A percentile compares a stretch with the other conserved stretches of the same genome.
These are phyloP conservation scores for Colletotrichum eremochloae DNA, from an alignment of 2,329 filamentous ascomycete species.

Conservation along the genomic window DNA sequence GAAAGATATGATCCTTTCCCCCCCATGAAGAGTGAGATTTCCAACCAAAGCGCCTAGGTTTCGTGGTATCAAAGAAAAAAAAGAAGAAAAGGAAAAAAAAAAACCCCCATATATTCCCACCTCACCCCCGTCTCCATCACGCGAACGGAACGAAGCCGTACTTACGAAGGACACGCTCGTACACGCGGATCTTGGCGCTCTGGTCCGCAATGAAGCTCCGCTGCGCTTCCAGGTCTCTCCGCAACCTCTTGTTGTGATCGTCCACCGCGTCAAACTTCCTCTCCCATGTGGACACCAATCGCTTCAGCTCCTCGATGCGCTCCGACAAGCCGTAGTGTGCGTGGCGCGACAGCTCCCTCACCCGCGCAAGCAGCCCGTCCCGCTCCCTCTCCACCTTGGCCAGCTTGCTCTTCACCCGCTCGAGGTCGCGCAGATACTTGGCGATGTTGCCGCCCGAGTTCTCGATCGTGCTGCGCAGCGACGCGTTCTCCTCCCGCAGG, in stretches of 20 bases:
- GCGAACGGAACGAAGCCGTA: slow-evolving; percentile 41
- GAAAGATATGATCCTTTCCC: slow-evolving; percentile 8
- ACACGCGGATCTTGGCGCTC: slow-evolving; percentile 41
- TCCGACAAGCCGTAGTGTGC: slow-evolving; percentile 47
- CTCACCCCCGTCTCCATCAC: slow-evolving; percentile 5
- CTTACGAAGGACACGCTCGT: slow-evolving; percentile 45
- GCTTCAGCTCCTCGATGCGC: slow-evolving; percentile 50
- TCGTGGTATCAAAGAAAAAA: slow-evolving; percentile 9
- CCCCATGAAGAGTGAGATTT: not conserved
- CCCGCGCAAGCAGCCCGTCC: slow-evolving; percentile 49
- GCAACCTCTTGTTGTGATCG: slow-evolving; percentile 40
- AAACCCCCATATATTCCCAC: not conserved
- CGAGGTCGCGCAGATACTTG: slow-evolving; percentile 50
- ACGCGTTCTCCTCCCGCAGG: slow-evolving; percentile 56
- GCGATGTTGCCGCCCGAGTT: slow-evolving; percentile 49
- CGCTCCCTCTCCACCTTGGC: slow-evolving; percentile 55
- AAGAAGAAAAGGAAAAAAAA: not conserved
- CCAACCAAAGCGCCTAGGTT: not conserved
- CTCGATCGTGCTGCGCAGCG: slow-evolving; percentile 55
- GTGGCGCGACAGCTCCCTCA: slow-evolving; percentile 53
- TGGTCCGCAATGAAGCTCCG: slow-evolving; percentile 36
- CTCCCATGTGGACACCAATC: slow-evolving; percentile 54
- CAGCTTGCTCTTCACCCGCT: slow-evolving; percentile 52
- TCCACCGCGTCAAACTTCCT: slow-evolving; percentile 43
- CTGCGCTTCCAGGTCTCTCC: slow-evolving; percentile 38